Evolutionary conservation across 2,329 filamentous ascomycete species (phyloP), one percentile per base, ranked within the genome.

Genomic region (Aureobasidium sp.): DNA sequence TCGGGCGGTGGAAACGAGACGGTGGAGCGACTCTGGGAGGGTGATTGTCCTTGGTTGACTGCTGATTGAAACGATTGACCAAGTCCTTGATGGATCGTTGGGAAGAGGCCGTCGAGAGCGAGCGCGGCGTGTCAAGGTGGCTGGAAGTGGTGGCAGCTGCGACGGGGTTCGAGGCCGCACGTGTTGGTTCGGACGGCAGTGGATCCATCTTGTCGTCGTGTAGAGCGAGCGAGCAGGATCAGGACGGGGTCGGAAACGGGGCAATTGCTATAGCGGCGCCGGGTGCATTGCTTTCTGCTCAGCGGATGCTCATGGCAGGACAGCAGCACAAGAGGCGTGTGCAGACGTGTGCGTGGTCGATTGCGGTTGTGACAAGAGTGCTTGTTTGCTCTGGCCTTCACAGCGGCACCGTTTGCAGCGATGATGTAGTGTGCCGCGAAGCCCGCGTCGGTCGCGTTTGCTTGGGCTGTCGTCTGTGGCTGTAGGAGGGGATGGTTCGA

Each of bases 21-120:
- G 25, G 48, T 17, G 47, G 35, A 16, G 25, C 47, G 14, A 12
- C 12, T 34, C 12, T 25, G 14, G 48, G 17, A 12, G 53, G 51
- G n/a, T 24, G 6, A 3, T 34, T n/a, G 24, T 49, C 45, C 3
- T 38, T 30, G 4, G 34, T 54, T 6, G 57, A 59, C 27, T 57
- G 55, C 63, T 84, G 81, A 67, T 91, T 86, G 70, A 91, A 93
- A 52, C 80, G 83, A 68, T 84, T 88, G 62, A 87, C 83, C 57
- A 93, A 74, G 64, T 93, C 87, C 70, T 85, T 88, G 60, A 93
- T 86, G 56, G 85, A 90, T n/a, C 82, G 76, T 59, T 85, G 78
- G 59, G 71, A 69, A 58, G 60, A 64, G 25, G 56, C 38, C 25
- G 64, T 62, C 14, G 64, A 61, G 19, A 64, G 59, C 22, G 64